Evolutionary conservation across 345 rosid species (phyloP).

Genomic region (Eucalyptus brandiana): DNA sequence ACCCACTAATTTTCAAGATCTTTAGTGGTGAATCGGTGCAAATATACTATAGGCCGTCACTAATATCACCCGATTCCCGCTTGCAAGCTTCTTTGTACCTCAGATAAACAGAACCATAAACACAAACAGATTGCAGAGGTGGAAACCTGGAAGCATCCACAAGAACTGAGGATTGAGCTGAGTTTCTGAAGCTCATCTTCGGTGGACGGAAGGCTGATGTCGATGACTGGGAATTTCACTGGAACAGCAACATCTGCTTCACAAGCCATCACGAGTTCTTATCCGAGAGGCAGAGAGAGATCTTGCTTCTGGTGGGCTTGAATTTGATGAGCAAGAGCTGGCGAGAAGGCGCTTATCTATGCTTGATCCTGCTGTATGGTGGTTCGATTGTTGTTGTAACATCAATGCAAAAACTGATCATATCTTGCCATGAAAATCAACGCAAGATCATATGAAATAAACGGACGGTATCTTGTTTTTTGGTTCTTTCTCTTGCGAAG

Average conservation of each 20-base stretch:
- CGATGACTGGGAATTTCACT: slow-evolving; percentile 1
- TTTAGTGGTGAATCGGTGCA: background rate
- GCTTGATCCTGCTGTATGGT: background rate
- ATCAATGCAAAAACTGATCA: too few relatives aligned
- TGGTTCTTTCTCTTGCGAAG: background rate
- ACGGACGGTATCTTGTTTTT: too few relatives aligned
- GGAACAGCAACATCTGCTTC: background rate
- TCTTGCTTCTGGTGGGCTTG: background rate
- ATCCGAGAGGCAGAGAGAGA: background rate
- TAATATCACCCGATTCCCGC: background rate
- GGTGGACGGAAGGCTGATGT: background rate
- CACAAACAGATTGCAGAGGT: background rate
- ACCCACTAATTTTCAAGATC: background rate
- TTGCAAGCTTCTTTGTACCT: background rate
- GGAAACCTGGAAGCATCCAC: slow-evolving; percentile 37
- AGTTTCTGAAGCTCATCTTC: slow-evolving; percentile 13
- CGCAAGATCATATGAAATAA: too few relatives aligned
- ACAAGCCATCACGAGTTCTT: background rate
- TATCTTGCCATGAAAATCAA: background rate
- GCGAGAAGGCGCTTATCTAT: background rate
- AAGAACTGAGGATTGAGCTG: slow-evolving; percentile 11
- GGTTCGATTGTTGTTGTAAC: background rate
- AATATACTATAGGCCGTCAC: background rate
- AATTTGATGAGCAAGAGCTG: background rate
- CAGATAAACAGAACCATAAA: background rate